Percentiles rank a stretch among this genome's conserved stretches.
Evolutionary conservation across 2,329 filamentous ascomycete genomes (phyloP).

Genomic region (Fusarium concolor): DNA sequence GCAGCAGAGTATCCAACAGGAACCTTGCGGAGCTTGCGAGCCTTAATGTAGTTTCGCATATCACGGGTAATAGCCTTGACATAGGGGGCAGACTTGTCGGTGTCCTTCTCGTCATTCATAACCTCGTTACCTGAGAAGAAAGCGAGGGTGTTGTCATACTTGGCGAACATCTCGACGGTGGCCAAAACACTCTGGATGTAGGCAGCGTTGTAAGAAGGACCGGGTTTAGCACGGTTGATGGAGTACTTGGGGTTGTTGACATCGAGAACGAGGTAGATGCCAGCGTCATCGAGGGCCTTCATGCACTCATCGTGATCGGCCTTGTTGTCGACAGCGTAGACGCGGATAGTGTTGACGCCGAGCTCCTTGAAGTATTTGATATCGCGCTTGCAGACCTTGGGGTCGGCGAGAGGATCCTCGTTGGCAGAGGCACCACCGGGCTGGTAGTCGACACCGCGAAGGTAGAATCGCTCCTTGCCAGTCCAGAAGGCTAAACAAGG

Average conservation of each 20-base stretch:
- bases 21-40: conserved; percentile 70
- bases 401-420: conserved; percentile 81
- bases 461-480: conserved; percentile 65
- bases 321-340: conserved; percentile 93
- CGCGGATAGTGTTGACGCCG: conserved; percentile 90
- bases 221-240: conserved; percentile 83
- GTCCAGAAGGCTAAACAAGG: conserved; percentile 64
- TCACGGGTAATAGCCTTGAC: conserved; percentile 85
- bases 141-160: conserved; percentile 87
- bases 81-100: conserved; percentile 75
- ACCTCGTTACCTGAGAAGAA: conserved; percentile 89
- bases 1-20: conserved; percentile 84
- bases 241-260: conserved; percentile 93
- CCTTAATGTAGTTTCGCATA: conserved; percentile 76
- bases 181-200: conserved; percentile 90
- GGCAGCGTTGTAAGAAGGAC: conserved; percentile 82
- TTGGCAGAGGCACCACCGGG: conserved; percentile 68
- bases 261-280: conserved; percentile 92
- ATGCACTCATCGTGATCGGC: conserved; percentile 87
- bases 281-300: conserved; percentile 80
- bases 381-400: conserved; percentile 78
- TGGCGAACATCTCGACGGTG: conserved; percentile 84
- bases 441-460: conserved; percentile 72
- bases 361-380: conserved; percentile 85
- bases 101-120: conserved; percentile 73